These are phyloP conservation scores for Nissolia schottii DNA, from an alignment of 306 rosid genomes.

Conservation along the genomic window DNA sequence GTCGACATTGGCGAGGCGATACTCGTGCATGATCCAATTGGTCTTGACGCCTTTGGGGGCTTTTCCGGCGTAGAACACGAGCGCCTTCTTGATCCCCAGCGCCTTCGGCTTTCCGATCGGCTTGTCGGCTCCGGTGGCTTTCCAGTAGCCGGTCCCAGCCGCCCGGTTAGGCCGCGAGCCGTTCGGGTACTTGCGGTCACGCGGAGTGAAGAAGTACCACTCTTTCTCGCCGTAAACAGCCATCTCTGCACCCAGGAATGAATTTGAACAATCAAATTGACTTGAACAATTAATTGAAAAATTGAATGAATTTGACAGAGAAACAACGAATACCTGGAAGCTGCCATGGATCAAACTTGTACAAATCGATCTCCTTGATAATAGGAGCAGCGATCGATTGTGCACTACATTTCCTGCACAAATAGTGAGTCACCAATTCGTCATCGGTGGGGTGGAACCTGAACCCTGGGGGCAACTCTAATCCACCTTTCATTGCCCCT, in stretches of 20 bases:
- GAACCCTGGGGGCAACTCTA: slow-evolving; percentile 83
- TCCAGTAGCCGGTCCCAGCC: slow-evolving; percentile 87
- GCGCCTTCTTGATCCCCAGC: slow-evolving; percentile 84
- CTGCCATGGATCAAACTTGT: slow-evolving; percentile 94
- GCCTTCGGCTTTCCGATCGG: slow-evolving; percentile 82
- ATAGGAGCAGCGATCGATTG: slow-evolving; percentile 63
- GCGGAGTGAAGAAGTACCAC: slow-evolving; percentile 94
- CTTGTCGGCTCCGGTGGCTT: slow-evolving; percentile 96
- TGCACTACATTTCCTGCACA: slow-evolving; percentile 63
- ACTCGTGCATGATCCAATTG: slow-evolving; percentile 98
- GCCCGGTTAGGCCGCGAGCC: slow-evolving; percentile 96
- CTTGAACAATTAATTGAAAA: too few relatives aligned
- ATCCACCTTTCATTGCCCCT: slow-evolving; percentile 38
- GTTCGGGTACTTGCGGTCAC: slow-evolving; percentile 91
- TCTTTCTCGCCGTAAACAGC: slow-evolving; percentile 81
- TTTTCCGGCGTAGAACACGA: slow-evolving; percentile 85
- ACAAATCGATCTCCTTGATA: slow-evolving; percentile 80
- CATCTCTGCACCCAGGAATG: slow-evolving; percentile 51
- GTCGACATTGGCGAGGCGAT: slow-evolving; percentile 93
- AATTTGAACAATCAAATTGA: too few relatives aligned
- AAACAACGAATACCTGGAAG: slow-evolving; percentile 60
- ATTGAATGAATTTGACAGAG: too few relatives aligned
- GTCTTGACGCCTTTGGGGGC: slow-evolving; percentile 87
- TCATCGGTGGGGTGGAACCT: slow-evolving; percentile 96
- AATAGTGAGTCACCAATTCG: slow-evolving; percentile 73